Percentiles rank a stretch among this genome's conserved stretches.
Evolutionary conservation across 2,329 filamentous ascomycete genomes (phyloP).

Genomic region (Fusarium nematophilum): DNA sequence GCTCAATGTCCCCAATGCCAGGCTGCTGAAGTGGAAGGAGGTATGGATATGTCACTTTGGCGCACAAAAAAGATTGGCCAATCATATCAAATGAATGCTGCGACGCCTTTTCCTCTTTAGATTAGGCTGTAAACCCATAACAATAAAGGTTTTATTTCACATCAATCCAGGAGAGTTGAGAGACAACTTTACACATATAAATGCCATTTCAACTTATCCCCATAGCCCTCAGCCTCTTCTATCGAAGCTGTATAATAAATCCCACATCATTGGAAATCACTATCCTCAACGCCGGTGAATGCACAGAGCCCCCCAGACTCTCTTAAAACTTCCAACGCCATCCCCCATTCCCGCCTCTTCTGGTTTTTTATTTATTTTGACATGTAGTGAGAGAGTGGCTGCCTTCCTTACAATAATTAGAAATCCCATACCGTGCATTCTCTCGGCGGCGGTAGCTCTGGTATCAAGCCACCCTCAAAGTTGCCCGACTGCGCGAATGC

Average conservation of each 20-base stretch:
- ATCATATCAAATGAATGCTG: no score
- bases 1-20: conserved; percentile 24
- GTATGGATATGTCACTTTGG: conserved; percentile 14
- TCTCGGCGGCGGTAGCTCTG: conserved; percentile 79
- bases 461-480: conserved; percentile 79
- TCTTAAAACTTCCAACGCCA: conserved; percentile 35
- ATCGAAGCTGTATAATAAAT: conserved; percentile 20
- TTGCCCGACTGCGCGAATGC: conserved; percentile 71
- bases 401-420: conserved; percentile 63
- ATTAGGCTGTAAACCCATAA: no score
- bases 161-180: no score
- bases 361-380: conserved; percentile 3
- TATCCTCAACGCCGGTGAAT: conserved; percentile 32
- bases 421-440: conserved; percentile 83
- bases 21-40: conserved; percentile 25
- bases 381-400: conserved; percentile 75
- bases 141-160: no score
- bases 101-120: no score
- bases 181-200: neutral
- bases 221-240: neutral
- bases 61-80: conserved; percentile 2
- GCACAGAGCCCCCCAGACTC: conserved; percentile 21
- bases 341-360: conserved; percentile 13
- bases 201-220: neutral
- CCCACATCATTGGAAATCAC: conserved; percentile 10